Percentiles rank a stretch among this genome's conserved stretches.
phyloP scores from a whole-genome alignment of 2,329 filamentous ascomycete genomes.

The Epicoccum nigrum region DNA sequence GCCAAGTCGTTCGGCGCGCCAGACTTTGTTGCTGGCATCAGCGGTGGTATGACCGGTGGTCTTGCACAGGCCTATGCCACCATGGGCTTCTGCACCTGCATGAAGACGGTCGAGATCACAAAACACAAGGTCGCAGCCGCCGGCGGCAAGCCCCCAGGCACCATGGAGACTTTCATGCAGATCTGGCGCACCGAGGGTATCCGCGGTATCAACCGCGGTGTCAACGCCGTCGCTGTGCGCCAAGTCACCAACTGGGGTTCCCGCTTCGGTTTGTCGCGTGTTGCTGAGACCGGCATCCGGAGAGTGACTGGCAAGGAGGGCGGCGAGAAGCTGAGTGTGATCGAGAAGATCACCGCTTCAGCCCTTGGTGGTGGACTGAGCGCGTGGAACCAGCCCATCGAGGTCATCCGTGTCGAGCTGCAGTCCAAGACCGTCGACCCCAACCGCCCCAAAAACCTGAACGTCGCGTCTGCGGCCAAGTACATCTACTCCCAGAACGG shows the following conservation, averaged over 20 bases:
- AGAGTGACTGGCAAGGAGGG: slow-evolving; percentile 77
- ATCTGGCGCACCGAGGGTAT: slow-evolving; percentile 97
- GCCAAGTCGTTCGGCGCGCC: slow-evolving; percentile 81
- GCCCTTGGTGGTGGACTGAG: slow-evolving; percentile 89
- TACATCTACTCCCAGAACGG: slow-evolving; percentile 95
- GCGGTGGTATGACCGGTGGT: slow-evolving; percentile 90
- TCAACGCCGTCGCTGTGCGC: slow-evolving; percentile 97
- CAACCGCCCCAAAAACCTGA: slow-evolving; percentile 99
- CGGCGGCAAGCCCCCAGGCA: slow-evolving; percentile 85
- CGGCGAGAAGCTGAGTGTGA: slow-evolving; percentile 74
- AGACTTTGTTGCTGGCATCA: slow-evolving; percentile 87
- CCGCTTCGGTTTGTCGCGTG: slow-evolving; percentile 89
- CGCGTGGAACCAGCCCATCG: slow-evolving; percentile 99
- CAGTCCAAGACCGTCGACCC: slow-evolving; percentile 98
- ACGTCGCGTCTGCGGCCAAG: slow-evolving; percentile 76
- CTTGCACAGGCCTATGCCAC: slow-evolving; percentile 98
- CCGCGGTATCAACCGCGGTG: slow-evolving; percentile 94
- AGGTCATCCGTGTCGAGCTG: slow-evolving; percentile 99
- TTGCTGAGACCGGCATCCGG: slow-evolving; percentile 89
- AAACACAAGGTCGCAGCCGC: slow-evolving; percentile 90
- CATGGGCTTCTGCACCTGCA: slow-evolving; percentile 99
- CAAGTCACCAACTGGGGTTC: slow-evolving; percentile 99
- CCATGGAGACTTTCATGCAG: slow-evolving; percentile 93
- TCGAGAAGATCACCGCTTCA: slow-evolving; percentile 89
- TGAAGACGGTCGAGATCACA: slow-evolving; percentile 99